phyloP scores from a whole-genome alignment of 192 early-diverging fungal species.

The Mortierella antarctica region DNA sequence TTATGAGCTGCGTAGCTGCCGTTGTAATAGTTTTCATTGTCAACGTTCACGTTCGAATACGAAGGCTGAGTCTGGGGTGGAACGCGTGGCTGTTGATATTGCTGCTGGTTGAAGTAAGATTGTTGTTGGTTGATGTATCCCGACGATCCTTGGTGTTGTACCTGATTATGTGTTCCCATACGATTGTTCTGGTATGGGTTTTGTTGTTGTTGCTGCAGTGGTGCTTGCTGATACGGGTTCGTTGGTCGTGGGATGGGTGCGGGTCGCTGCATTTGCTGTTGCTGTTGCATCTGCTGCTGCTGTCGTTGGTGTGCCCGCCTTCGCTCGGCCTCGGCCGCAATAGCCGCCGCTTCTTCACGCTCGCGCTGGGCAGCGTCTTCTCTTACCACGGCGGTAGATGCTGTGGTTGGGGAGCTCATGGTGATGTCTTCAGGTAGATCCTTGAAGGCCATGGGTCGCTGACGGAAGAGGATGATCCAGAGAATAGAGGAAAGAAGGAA shows the following conservation, averaged over 20 bases:
- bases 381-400: slow-evolving; percentile 1
- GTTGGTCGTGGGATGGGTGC: background rate
- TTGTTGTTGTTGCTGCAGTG: background rate
- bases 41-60: background rate
- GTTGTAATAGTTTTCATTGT: slow-evolving; percentile 29
- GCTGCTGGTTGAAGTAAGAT: background rate
- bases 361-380: slow-evolving; percentile 16
- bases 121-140: slow-evolving; percentile 13
- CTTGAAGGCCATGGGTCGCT: slow-evolving; percentile 33
- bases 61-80: slow-evolving; percentile 2
- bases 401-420: slow-evolving; percentile 6
- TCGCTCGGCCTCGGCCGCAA: slow-evolving; percentile 35
- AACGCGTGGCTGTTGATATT: background rate
- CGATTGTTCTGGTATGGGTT: slow-evolving; percentile 10
- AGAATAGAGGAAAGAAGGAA: slow-evolving; percentile 16
- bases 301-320: background rate
- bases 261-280: slow-evolving; percentile 8
- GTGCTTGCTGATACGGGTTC: slow-evolving; percentile 1
- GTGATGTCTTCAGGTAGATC: slow-evolving; percentile 27
- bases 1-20: slow-evolving; percentile 18
- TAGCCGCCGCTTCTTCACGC: slow-evolving; percentile 8
- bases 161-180: slow-evolving; percentile 1
- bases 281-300: slow-evolving; percentile 14
- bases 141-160: slow-evolving; percentile 1
- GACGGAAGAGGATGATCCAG: slow-evolving; percentile 32